Evolutionary conservation across 2,329 filamentous ascomycete species (phyloP).

Genomic region (Amauroascus verrucosus): DNA sequence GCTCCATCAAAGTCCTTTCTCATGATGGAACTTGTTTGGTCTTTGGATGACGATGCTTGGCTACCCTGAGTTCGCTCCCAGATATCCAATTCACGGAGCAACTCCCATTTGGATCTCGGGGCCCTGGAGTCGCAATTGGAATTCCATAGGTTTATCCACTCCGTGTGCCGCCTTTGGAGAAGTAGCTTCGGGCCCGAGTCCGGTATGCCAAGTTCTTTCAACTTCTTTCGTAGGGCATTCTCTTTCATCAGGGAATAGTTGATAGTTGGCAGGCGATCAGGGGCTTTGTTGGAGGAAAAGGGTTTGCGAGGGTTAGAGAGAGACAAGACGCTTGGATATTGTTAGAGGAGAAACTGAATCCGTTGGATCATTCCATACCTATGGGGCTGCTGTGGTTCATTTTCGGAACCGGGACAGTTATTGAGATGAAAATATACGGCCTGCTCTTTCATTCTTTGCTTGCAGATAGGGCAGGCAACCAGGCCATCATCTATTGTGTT

Average conservation of each 20-base stretch:
- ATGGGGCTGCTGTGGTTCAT: neutral
- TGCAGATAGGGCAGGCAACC: constrained; percentile 75
- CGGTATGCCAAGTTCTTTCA: constrained; percentile 69
- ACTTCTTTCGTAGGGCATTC: constrained; percentile 62
- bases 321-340: neutral
- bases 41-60: constrained; percentile 23
- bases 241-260: constrained; percentile 88
- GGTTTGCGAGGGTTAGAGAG: constrained; percentile 1
- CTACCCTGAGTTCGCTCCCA: constrained; percentile 81
- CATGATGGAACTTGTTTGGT: constrained; percentile 47
- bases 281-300: constrained; percentile 23
- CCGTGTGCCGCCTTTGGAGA: constrained; percentile 70
- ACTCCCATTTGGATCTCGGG: constrained; percentile 58
- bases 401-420: constrained; percentile 40
- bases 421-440: constrained; percentile 75
- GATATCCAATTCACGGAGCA: constrained; percentile 66
- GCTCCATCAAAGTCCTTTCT: constrained; percentile 79
- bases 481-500: constrained; percentile 57
- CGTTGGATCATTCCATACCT: neutral
- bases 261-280: constrained; percentile 64
- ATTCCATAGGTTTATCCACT: constrained; percentile 95
- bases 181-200: constrained; percentile 56
- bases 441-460: constrained; percentile 64
- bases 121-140: constrained; percentile 80
- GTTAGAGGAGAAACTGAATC: neutral